Evolutionary conservation across 495 filamentous ascomycete genomes (phyloP).

Genomic region (Lophiostoma macrostomum): DNA sequence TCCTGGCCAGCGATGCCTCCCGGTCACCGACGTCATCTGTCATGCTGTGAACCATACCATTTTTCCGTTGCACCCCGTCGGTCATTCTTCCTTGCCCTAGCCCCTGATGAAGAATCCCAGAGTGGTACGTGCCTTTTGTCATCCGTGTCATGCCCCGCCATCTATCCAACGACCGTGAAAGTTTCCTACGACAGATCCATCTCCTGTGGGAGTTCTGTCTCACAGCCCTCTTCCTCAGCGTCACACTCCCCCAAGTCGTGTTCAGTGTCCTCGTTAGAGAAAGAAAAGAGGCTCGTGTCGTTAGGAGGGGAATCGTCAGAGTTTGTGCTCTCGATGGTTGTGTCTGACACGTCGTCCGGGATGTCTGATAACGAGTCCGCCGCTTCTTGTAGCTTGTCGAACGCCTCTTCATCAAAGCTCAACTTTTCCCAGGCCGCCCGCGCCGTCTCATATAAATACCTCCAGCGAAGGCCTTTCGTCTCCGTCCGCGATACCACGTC

Average conservation of each 20-base stretch:
- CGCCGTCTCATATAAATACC: conserved; percentile 8
- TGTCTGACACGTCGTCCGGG: not conserved
- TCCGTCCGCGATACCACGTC: not conserved
- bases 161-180: not conserved
- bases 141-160: no score
- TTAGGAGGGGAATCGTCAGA: no score
- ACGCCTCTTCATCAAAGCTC: not conserved
- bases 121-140: no score
- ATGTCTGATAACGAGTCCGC: not conserved
- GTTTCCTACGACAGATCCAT: not conserved
- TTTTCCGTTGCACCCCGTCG: not conserved
- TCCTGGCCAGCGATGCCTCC: not conserved
- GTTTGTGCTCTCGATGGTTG: not conserved
- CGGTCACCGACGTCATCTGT: conserved; percentile 1
- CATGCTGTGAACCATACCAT: not conserved
- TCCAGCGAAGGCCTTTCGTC: conserved; percentile 5
- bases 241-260: not conserved
- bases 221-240: not conserved
- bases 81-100: not conserved
- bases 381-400: not conserved
- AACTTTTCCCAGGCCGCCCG: conserved; percentile 3
- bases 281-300: no score
- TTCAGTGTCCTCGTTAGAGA: not conserved
- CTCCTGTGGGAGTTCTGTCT: not conserved
- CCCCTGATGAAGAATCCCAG: no score